Percentiles rank a stretch among this genome's conserved stretches.
Conservation (phyloP, 1,139 yeast species). For the Barnettozyma hawaiiensis region DNA sequence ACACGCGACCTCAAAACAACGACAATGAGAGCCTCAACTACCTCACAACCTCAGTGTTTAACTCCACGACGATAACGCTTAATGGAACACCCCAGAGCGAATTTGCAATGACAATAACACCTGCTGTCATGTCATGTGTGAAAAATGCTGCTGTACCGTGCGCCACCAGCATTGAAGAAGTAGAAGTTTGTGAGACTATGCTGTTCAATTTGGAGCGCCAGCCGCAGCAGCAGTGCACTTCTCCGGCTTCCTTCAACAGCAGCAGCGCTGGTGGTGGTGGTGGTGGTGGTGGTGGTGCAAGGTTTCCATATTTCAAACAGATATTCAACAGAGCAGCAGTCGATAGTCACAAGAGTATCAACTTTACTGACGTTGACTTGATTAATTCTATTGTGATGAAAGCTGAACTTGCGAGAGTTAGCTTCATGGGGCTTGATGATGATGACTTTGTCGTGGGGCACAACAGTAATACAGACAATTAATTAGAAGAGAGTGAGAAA, state of each 20-base stretch:
- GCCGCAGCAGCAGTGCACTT: not conserved
- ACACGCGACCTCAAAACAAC: not conserved
- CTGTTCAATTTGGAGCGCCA: not conserved
- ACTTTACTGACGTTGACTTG: slow-evolving; percentile 3
- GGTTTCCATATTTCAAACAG: slow-evolving; percentile 10
- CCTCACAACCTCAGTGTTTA: not conserved
- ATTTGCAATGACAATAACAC: not conserved
- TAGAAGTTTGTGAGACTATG: not conserved
- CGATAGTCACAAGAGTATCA: not conserved
- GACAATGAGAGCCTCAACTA: not conserved
- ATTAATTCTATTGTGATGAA: slow-evolving; percentile 8
- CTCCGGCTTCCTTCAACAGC: slow-evolving; percentile 3
- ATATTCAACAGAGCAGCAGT: not conserved
- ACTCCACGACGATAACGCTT: not conserved
- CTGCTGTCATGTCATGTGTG: not conserved
- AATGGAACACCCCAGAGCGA: slow-evolving; percentile 4
- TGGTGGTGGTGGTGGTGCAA: slow-evolving; percentile 15
- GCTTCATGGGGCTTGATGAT: slow-evolving; percentile 7
- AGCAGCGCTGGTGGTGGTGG: too few relatives aligned
- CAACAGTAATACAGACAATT: too few relatives aligned
- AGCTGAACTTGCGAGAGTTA: slow-evolving; percentile 9
- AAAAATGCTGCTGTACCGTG: not conserved
- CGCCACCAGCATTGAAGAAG: not conserved
- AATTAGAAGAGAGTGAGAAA: too few relatives aligned
- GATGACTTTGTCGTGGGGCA: slow-evolving; percentile 3